Base-by-base conservation (phyloP, 2,329 filamentous ascomycete species). In the Mollisia scopiformis region DNA sequence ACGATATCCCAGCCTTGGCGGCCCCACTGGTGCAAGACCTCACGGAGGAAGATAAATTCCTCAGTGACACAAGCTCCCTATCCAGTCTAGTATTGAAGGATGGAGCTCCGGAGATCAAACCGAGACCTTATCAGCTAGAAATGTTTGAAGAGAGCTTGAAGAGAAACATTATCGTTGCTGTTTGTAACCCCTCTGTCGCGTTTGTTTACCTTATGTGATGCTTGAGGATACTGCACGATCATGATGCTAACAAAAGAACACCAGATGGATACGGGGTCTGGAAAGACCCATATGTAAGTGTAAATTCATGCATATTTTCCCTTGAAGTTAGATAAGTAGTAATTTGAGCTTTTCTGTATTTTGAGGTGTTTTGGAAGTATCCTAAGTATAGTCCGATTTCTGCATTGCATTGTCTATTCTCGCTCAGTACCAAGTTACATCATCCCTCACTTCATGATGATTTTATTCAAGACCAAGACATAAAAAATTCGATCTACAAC, bases 231-330 rank as follows among this genome's bases (percentile, higher is more conserved):
- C n/a, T n/a, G n/a, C n/a, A n/a, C n/a, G n/a, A n/a, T n/a, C n/a
- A n/a, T n/a, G n/a, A n/a, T n/a, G n/a, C n/a, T n/a, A n/a, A n/a
- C n/a, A n/a, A n/a, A n/a, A n/a, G n/a, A n/a, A n/a, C 7, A 11
- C n/a, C 33, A 90, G 88, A 93, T 93, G 90, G 89, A 91, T 63
- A 93, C 90, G 0, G 90, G 90, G 1, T 91, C 85, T 65, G 90
- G 90, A 2, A 93, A 93, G 73, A 93, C 90, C 2, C 87, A 89
- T 66, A 84, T 93, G 89, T 91, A 82, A 75, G 82, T 75, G 43
- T 19, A 41, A 25, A 1, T 31, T 7, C 7, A 33, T 52, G 6
- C 14, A 49, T 7, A 6, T 41, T 14, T 43, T 23, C 6, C 31
- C 14, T 51, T 25, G n/a, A n/a, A n/a, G 11, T 3, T 21, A 46